Conservation (phyloP, 164 flowering plant genomes). For the Tetracentron sinense region DNA sequence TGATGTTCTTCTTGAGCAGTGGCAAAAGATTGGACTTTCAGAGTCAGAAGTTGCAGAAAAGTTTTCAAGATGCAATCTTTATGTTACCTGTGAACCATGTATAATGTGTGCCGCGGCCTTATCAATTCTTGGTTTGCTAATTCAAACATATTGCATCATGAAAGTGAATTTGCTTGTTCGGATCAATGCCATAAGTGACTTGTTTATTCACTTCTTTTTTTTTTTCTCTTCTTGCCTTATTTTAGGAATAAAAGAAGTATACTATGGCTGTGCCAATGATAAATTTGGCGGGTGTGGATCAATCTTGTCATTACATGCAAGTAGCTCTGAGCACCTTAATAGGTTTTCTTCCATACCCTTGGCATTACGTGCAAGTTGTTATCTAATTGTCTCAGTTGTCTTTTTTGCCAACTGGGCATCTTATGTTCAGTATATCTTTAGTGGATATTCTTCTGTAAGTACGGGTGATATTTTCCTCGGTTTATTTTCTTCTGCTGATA, state of each 20-base stretch:
- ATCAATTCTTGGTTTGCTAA: constrained; percentile 64
- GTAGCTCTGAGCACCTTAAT: constrained; percentile 22
- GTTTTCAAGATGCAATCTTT: constrained; percentile 64
- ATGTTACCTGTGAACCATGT: constrained; percentile 99
- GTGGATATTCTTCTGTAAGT: neutral
- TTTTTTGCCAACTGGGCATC: neutral
- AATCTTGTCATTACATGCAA: constrained; percentile 66
- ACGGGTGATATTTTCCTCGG: neutral
- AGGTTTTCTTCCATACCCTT: constrained; percentile 26
- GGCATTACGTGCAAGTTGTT: neutral
- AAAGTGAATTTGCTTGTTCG: constrained; percentile 1
- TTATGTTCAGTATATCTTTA: neutral
- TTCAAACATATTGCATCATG: neutral
- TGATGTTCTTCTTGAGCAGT: constrained; percentile 62
- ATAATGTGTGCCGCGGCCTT: constrained; percentile 95
- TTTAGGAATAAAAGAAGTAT: constrained; percentile 75
- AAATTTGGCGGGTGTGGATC: constrained; percentile 98
- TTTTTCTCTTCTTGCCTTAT: neutral
- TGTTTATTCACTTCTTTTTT: neutral
- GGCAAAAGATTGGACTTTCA: constrained; percentile 62
- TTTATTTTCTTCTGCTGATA: neutral
- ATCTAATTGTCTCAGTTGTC: neutral
- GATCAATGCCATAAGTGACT: neutral
- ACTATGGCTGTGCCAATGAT: constrained; percentile 89
- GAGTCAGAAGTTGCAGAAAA: constrained; percentile 47